Evolutionary conservation across 192 early-diverging fungal genomes (phyloP), one percentile per base, ranked within the genome.

Genomic region (Umbelopsis vinacea): DNA sequence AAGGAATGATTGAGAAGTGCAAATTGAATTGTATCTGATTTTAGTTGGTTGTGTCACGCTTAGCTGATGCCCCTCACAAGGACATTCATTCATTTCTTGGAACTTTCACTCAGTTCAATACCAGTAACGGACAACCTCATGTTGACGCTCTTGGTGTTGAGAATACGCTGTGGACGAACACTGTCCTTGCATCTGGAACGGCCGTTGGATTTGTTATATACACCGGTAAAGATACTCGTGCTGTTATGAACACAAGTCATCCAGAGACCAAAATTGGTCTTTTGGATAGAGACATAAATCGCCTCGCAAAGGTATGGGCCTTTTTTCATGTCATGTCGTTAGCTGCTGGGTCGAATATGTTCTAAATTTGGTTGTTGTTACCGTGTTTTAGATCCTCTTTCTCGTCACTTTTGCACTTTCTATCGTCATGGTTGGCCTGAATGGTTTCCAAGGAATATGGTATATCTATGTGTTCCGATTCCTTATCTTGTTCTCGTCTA

Each of bases 101-200:
- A 15, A 95, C 84, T 37, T 89, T 94, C 73, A 80, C 78, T 10
- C 76, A 72, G 55, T 37, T 78, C 14, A 60, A 78, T 37, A 54
- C 69, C 6, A 52, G 48, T n/a, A 54, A 67, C 0, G 67, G 67
- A 3, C 21, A 69, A 19, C 72, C 83, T 45, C 81, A 85, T 43
- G 80, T 84, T 40, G 92, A 94, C 57, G 79, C 94, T 10, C 79
- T 98, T 48, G 87, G 84, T 38, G 92, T 90, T 3, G 97, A 98
- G 73, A 97, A 98, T 80, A 96, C 92, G 2, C 76, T 98, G 40
- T 98, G 97, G 97, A 90, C 89, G 52, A 98, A 98, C 79, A 98
- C 97, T 4, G 93, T 96, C 29, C 77, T 97, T 60, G 97, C 95
- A 1, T 98, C 97, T 38, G 97, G 93, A 17, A 84, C 91, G 24